Percentiles rank a stretch among this genome's conserved stretches.
These are phyloP conservation scores for Fusarium pseudonygamai DNA, from an alignment of 2,329 filamentous ascomycete species.

Conservation along the genomic window DNA sequence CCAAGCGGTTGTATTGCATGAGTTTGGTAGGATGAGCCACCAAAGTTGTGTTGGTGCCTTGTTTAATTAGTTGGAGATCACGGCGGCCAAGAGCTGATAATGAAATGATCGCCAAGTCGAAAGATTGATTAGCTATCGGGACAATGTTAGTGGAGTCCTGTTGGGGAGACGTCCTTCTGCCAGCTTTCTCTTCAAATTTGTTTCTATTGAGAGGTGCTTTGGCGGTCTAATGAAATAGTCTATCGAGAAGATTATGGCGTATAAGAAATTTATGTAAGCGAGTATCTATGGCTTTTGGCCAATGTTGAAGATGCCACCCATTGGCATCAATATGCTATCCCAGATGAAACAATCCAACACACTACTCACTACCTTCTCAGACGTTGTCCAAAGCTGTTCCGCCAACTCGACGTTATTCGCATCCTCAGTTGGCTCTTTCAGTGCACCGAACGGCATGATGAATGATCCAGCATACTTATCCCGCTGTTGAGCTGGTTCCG, in stretches of 20 bases:
- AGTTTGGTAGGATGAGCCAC: background rate
- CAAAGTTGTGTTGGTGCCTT: accelerated
- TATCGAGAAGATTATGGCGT: accelerated
- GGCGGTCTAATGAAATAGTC: accelerated
- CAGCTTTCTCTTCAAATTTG: accelerated
- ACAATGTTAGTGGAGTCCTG: background rate
- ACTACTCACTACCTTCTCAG: background rate
- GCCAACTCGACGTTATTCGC: background rate
- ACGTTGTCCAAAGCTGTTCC: background rate
- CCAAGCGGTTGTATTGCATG: background rate
- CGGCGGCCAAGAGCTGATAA: accelerated
- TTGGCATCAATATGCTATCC: background rate
- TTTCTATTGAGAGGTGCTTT: accelerated
- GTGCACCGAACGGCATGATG: background rate
- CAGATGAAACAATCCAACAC: background rate
- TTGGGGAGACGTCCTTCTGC: accelerated
- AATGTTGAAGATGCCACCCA: background rate
- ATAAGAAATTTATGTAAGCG: background rate
- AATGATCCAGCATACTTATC: background rate
- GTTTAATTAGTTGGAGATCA: accelerated
- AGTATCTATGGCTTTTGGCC: background rate
- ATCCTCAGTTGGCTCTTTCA: background rate
- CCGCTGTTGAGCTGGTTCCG: background rate
- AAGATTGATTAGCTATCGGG: background rate
- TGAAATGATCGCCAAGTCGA: background rate